Percentiles rank a stretch among this genome's conserved stretches.
Conservation (phyloP, 768 basidiomycete genomes). For the Rhizopogon rudus region DNA sequence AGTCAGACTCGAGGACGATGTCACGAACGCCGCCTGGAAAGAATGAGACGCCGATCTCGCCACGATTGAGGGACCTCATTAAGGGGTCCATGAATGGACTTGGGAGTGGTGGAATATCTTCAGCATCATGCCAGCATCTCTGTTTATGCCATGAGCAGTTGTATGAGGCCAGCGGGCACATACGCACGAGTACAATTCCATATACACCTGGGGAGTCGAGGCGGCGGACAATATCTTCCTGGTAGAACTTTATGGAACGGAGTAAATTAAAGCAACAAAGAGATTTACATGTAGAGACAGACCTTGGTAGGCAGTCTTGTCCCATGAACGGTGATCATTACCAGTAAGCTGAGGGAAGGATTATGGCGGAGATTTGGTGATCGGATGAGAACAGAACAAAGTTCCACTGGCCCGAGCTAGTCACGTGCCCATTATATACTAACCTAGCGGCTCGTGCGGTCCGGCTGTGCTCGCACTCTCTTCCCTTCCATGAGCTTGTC, state of each 20-base stretch:
- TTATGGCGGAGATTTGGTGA: neutral
- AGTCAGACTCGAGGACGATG: slow-evolving; percentile 66
- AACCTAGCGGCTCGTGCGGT: too few species aligned
- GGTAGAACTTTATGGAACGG: slow-evolving; percentile 45
- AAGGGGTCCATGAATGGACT: slow-evolving; percentile 55
- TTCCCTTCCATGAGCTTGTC: too few species aligned
- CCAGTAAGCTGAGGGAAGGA: neutral
- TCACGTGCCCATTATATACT: slow-evolving; percentile 15
- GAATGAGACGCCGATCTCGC: slow-evolving; percentile 82
- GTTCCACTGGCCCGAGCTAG: neutral
- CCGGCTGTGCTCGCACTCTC: too few species aligned
- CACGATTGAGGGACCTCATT: slow-evolving; percentile 67
- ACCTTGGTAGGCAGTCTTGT: slow-evolving; percentile 31
- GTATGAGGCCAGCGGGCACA: slow-evolving; percentile 1
- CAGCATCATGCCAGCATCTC: slow-evolving; percentile 89
- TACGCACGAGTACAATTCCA: slow-evolving; percentile 64
- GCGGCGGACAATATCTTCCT: slow-evolving; percentile 60
- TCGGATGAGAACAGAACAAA: neutral
- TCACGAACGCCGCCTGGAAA: slow-evolving; percentile 50
- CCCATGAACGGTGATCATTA: slow-evolving; percentile 23
- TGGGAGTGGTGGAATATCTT: slow-evolving; percentile 50
- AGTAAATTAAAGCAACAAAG: neutral
- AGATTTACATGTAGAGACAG: neutral
- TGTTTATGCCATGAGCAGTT: slow-evolving; percentile 25
- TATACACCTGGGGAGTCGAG: slow-evolving; percentile 34